These are phyloP conservation scores for Margaritispora aquatica DNA, from an alignment of 495 filamentous ascomycete genomes.

Conservation along the genomic window DNA sequence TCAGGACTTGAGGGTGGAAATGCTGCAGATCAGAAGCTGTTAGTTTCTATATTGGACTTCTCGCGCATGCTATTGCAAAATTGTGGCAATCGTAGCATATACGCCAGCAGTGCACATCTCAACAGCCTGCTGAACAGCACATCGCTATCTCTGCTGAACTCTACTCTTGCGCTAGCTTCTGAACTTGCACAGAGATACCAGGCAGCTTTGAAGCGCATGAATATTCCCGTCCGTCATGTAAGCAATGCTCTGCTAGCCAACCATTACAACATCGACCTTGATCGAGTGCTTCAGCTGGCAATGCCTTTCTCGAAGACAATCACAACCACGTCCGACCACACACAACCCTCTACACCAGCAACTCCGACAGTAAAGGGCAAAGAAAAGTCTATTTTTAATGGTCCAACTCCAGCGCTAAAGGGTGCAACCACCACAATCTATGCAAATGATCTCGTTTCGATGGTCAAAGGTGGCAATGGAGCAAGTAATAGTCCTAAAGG, in stretches of 20 bases:
- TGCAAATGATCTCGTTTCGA: constrained; percentile 69
- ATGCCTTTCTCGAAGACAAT: constrained; percentile 72
- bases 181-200: constrained; percentile 89
- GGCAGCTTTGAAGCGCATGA: constrained; percentile 68
- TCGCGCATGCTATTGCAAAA: constrained; percentile 83
- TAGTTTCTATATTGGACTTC: constrained; percentile 76
- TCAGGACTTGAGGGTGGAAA: constrained; percentile 52
- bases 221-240: constrained; percentile 49
- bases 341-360: constrained; percentile 40
- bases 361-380: constrained; percentile 56
- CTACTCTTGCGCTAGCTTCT: constrained; percentile 67
- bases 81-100: constrained; percentile 95
- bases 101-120: constrained; percentile 81
- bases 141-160: constrained; percentile 65
- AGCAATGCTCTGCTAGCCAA: constrained; percentile 68
- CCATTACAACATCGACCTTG: constrained; percentile 93
- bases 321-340: constrained; percentile 31
- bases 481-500: constrained; percentile 23
- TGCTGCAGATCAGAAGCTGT: constrained; percentile 73
- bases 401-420: constrained; percentile 24
- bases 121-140: constrained; percentile 85
- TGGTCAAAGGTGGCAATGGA: constrained; percentile 39
- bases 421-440: constrained; percentile 47
- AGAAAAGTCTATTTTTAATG: constrained; percentile 47
- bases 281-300: constrained; percentile 76